Base-by-base conservation (phyloP, 495 filamentous ascomycete species). In the Immersiella caudata region DNA sequence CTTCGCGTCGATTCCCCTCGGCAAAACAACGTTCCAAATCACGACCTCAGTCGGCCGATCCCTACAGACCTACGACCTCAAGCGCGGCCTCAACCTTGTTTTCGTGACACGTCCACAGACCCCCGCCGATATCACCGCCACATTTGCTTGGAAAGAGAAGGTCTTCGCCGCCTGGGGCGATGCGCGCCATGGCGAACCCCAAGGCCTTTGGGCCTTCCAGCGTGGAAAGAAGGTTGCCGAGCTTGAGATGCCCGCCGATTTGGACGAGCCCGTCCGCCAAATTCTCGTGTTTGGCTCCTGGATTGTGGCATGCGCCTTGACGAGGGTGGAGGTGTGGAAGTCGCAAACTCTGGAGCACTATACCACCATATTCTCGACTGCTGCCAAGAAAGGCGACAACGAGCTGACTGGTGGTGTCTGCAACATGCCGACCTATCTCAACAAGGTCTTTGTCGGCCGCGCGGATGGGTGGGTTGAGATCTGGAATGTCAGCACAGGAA, bases 1-100 rank as follows among this genome's bases (percentile, higher is more conserved):
- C 6, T 97, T 98, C 73, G 91, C 94, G 8, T 88, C 89, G 22
- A 85, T 94, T 24, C 92, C 95, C 3, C 81, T 97, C 18, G 95
- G 95, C 64, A 96, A 96, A 76, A 91, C 93, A 6, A 96, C 93
- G 20, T 97, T 95, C 76, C 95, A 99, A 73, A 91, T 99, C 77
- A 97, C 95, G 16, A 98, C 96, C 49, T 97, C 92, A 0, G 91
- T 94, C 59, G 94, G 93, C 68, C 87, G 88, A 68, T 90, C 88
- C 52, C 86, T 99, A 14, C 95, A 98, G 75, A 98, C 95, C 1
- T 98, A 98, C 79, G 95, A 98, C 75, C 80, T 98, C 60, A 91
- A 89, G 71, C 88, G 86, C 75, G 94, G 93, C 24, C 83, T 99
- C 74, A 94, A 93, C 70, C 86, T 98, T 51, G 86, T 97, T 63